These are phyloP conservation scores for Coemansia sp. DNA, from an alignment of 192 early-diverging fungal species.

Conservation along the genomic window DNA sequence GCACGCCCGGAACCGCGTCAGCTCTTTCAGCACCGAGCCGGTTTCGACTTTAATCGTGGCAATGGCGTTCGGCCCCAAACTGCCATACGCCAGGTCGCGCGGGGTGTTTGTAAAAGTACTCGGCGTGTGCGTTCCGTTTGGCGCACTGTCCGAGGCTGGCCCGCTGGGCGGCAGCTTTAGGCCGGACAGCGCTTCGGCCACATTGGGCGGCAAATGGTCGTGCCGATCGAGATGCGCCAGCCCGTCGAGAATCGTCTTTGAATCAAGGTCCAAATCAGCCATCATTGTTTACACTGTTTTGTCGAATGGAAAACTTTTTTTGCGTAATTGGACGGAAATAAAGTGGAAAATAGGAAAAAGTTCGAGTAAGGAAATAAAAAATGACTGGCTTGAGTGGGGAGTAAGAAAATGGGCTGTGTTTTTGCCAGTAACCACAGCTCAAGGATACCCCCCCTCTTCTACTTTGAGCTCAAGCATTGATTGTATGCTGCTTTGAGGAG, in stretches of 20 bases:
- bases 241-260: conserved; percentile 52
- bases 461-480: neutral
- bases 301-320: conserved; percentile 6
- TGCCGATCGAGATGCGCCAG: conserved; percentile 52
- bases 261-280: conserved; percentile 54
- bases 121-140: neutral
- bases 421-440: neutral
- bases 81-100: neutral
- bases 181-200: conserved; percentile 10
- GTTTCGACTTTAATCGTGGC: conserved; percentile 67
- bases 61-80: conserved; percentile 30
- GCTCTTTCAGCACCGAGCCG: conserved; percentile 63
- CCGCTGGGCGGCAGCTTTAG: neutral
- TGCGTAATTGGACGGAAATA: neutral
- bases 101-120: neutral
- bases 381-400: neutral
- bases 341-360: neutral
- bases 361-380: too few relatives aligned
- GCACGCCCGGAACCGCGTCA: conserved; percentile 69
- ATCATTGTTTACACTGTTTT: conserved; percentile 24
- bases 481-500: neutral
- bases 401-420: neutral
- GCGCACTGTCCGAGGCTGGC: conserved; percentile 3
- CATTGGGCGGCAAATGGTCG: conserved; percentile 37
- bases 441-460: neutral